Evolutionary conservation across 1,284 basidiomycete genomes (phyloP), one percentile per base, ranked within the genome.

Genomic region (Pseudozyma hubeiensis): DNA sequence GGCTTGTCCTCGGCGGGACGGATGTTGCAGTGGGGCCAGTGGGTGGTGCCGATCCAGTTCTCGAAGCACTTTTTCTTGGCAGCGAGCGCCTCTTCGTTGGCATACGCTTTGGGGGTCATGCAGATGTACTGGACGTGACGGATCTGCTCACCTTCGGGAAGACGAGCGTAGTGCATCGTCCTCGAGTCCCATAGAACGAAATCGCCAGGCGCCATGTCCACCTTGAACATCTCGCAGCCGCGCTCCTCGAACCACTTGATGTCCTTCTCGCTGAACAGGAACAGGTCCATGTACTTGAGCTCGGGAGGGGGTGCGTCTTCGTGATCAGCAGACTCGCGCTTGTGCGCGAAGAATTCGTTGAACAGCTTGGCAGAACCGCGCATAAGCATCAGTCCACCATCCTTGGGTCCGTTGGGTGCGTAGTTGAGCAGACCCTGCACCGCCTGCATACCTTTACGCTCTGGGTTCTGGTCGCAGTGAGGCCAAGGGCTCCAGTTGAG

Each of bases 321-420:
- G 81, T 41, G 16, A 76, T 79, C 67, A 80, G 79, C n/a, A 5
- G 54, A 56, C 19, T 56, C 54, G 16, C 54, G 54, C 54, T 56
- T 56, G 54, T 78, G 74, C 31, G 81, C 81, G 54, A 86, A 85
- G 76, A 82, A 85, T 58, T 86, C 65, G 57, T 80, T 78, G 45
- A 85, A 82, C 3, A 86, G 67, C n/a, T 78, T 64, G 41, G 80
- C 75, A 6, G 80, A 82, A 9, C 84, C 85, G 37, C 81, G 78
- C 64, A 86, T 82, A 46, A 86, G 82, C 80, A 85, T 84, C 10
- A 87, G 80, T 14, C 86, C 86, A 41, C 86, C 86, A 53, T 87
- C 86, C 44, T 84, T 64, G 6, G 84, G 84, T 4, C 86, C 86
- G 73, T 86, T 86, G 33, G 80, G 61, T 37, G 67, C 68, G 29